phyloP scores from a whole-genome alignment of 2,329 filamentous ascomycete species.

The Knufia petricola region DNA sequence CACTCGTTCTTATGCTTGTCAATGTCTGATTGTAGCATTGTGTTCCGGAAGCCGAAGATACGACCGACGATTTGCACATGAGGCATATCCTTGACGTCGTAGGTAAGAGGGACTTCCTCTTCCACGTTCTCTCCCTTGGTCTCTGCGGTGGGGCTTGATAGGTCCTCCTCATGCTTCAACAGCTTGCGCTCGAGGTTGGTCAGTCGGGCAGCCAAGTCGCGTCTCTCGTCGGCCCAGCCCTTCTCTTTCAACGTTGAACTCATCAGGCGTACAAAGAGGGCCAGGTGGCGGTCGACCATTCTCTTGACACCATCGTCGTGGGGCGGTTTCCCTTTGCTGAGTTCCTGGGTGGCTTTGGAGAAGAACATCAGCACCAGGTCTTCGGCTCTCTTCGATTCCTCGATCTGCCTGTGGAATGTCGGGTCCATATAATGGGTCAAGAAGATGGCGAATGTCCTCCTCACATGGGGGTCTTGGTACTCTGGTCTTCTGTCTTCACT shows the following conservation, averaged over 20 bases:
- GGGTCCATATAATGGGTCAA: conserved; percentile 87
- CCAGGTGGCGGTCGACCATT: conserved; percentile 87
- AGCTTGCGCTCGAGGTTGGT: conserved; percentile 84
- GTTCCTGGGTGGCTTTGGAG: conserved; percentile 82
- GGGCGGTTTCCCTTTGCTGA: conserved; percentile 64
- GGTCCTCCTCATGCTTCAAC: conserved; percentile 83
- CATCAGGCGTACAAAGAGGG: conserved; percentile 83
- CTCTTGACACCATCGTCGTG: conserved; percentile 85
- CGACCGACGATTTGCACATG: conserved; percentile 78
- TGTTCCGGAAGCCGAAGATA: conserved; percentile 72
- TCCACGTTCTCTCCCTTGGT: conserved; percentile 55
- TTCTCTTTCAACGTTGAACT: conserved; percentile 70
- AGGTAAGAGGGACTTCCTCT: conserved; percentile 70
- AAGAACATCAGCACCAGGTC: conserved; percentile 94
- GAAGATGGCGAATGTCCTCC: conserved; percentile 88
- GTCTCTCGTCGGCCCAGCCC: conserved; percentile 73
- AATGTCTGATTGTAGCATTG: conserved; percentile 78
- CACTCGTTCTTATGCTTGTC: conserved; percentile 69
- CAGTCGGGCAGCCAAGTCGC: conserved; percentile 71
- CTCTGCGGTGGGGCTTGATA: conserved; percentile 52
- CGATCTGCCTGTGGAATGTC: conserved; percentile 79
- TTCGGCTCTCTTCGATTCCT: conserved; percentile 87
- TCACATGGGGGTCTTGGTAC: conserved; percentile 81
- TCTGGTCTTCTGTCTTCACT: conserved; percentile 77
- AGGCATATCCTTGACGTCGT: conserved; percentile 95